Percentiles rank a stretch among this genome's conserved stretches.
These are phyloP conservation scores for Rhizophora apiculata DNA, from an alignment of 345 rosid genomes.

Conservation along the genomic window DNA sequence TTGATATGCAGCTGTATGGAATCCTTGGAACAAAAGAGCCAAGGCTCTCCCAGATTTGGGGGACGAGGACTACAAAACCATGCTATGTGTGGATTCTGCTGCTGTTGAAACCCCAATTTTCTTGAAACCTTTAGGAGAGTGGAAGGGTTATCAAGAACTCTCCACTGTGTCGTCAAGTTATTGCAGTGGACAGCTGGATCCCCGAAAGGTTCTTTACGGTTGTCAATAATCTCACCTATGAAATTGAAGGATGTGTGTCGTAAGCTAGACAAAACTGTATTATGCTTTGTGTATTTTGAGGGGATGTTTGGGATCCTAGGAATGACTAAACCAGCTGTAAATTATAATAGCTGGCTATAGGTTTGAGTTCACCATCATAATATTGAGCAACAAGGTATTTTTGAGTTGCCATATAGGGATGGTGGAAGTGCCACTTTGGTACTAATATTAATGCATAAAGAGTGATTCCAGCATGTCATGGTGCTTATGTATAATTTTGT, in stretches of 20 bases:
- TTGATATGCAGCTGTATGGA: conserved; percentile 69
- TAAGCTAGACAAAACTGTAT: conserved; percentile 5
- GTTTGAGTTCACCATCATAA: conserved; percentile 26
- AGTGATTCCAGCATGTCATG: not conserved
- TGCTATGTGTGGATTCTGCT: conserved; percentile 85
- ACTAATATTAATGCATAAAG: conserved; percentile 8
- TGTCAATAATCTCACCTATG: conserved; percentile 29
- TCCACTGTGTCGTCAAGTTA: conserved; percentile 92
- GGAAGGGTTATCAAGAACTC: conserved; percentile 86
- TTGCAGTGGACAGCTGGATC: conserved; percentile 94
- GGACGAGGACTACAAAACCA: conserved; percentile 77
- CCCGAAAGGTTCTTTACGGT: conserved; percentile 72
- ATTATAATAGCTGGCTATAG: conserved; percentile 16
- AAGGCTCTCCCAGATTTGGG: conserved; percentile 79
- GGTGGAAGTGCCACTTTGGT: conserved; percentile 21
- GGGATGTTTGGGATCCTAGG: conserved; percentile 1
- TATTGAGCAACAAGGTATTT: conserved; percentile 31
- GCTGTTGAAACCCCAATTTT: conserved; percentile 58
- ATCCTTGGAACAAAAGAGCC: conserved; percentile 92
- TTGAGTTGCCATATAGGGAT: conserved; percentile 41
- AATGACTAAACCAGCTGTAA: conserved; percentile 14
- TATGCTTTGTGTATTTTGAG: conserved; percentile 9
- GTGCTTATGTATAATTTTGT: conserved; percentile 2
- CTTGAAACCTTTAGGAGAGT: conserved; percentile 82
- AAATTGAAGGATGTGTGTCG: conserved; percentile 9